Conservation (phyloP, 371 early-diverging fungal species). For the Rhizomucor pusillus region DNA sequence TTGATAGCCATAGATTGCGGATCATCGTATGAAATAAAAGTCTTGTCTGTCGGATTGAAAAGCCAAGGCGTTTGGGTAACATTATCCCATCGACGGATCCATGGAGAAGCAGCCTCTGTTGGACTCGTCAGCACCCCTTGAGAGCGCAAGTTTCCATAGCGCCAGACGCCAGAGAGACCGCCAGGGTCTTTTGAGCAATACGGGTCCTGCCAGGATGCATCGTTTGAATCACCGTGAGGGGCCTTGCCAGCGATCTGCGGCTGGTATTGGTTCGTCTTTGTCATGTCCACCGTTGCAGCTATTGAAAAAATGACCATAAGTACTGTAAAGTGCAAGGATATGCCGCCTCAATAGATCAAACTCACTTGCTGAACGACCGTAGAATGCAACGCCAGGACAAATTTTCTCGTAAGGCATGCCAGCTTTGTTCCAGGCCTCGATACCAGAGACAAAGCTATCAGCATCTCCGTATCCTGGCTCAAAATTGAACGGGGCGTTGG, state of each 20-base stretch:
- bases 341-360: neutral
- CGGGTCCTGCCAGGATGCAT: constrained; percentile 19
- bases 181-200: constrained; percentile 16
- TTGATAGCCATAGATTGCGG: constrained; percentile 48
- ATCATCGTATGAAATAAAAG: constrained; percentile 63
- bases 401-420: constrained; percentile 60
- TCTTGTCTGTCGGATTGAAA: constrained; percentile 49
- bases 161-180: constrained; percentile 47
- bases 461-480: constrained; percentile 19
- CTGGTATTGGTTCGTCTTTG: constrained; percentile 25
- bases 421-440: constrained; percentile 52
- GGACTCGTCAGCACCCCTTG: constrained; percentile 47
- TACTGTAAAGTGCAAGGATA: neutral
- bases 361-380: constrained; percentile 57
- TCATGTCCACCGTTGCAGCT: constrained; percentile 34
- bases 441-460: constrained; percentile 40
- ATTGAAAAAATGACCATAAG: neutral
- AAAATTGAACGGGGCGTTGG: constrained; percentile 55
- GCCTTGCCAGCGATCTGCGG: constrained; percentile 19
- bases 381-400: constrained; percentile 62
- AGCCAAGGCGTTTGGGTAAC: constrained; percentile 56
- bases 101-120: constrained; percentile 44
- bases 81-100: constrained; percentile 55
- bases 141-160: constrained; percentile 49
- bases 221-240: constrained; percentile 35